A percentile compares a stretch with the other conserved stretches of the same genome.
Conservation (phyloP, 1,139 yeast species). For the Eremothecium sinecaudum region DNA sequence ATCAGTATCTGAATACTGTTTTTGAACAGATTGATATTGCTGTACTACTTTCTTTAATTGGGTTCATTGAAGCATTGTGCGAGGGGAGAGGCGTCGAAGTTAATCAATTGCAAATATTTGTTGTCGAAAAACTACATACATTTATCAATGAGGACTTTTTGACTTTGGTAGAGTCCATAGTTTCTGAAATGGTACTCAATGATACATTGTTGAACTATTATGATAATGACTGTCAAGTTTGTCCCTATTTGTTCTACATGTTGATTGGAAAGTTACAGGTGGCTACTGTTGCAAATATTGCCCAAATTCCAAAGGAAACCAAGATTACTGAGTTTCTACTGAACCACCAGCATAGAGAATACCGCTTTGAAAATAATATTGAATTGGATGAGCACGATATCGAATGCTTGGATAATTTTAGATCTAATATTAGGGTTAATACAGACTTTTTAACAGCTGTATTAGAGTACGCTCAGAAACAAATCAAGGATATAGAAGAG, state of each 20-base stretch:
- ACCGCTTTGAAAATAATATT: conserved; percentile 11
- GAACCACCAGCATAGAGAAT: conserved; percentile 15
- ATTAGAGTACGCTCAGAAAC: conserved; percentile 27
- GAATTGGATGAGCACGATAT: conserved; percentile 18
- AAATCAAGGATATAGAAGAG: conserved; percentile 34
- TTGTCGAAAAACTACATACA: conserved; percentile 16
- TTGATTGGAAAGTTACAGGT: conserved; percentile 21
- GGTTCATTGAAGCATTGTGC: conserved; percentile 25
- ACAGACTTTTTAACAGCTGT: conserved; percentile 24
- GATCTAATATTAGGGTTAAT: conserved; percentile 7
- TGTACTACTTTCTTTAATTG: conserved; percentile 26
- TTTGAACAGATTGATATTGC: conserved; percentile 15
- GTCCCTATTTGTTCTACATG: conserved; percentile 20
- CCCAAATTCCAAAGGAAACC: conserved; percentile 9
- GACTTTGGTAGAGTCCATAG: conserved; percentile 16
- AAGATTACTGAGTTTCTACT: conserved; percentile 16
- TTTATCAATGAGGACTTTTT: conserved; percentile 18
- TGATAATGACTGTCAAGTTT: conserved; percentile 25
- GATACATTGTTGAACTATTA: conserved; percentile 27
- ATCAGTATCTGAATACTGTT: conserved; percentile 26
- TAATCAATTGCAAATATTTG: conserved; percentile 16
- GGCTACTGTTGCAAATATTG: conserved; percentile 12
- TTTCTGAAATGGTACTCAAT: conserved; percentile 21
- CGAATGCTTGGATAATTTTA: conserved; percentile 8
- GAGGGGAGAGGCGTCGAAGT: conserved; percentile 11